A percentile compares a stretch with the other conserved stretches of the same genome.
Conservation (phyloP, 495 filamentous ascomycete species). For the Lophiostoma macrostomum region DNA sequence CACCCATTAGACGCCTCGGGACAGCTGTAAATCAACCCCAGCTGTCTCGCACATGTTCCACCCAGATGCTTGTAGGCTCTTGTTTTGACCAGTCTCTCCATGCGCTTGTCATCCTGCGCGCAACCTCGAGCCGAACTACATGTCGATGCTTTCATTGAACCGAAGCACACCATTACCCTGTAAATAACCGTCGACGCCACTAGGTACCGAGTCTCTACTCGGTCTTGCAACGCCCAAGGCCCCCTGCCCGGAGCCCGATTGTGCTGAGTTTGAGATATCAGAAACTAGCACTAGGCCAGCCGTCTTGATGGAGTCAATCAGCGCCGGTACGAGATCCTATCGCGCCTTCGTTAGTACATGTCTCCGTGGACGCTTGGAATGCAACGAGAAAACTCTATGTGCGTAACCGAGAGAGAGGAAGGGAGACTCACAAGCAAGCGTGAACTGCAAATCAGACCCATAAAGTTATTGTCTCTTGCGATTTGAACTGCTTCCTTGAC, state of each 20-base stretch:
- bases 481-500: conserved; percentile 94
- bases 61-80: not conserved
- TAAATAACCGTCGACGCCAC: conserved; percentile 82
- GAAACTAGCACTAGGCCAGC: conserved; percentile 88
- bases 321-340: conserved; percentile 86
- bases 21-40: too few species aligned
- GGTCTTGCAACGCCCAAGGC: conserved; percentile 49
- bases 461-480: conserved; percentile 94
- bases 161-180: conserved; percentile 79
- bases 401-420: not conserved
- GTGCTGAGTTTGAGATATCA: conserved; percentile 63
- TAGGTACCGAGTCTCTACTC: conserved; percentile 45
- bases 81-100: too few species aligned
- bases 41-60: too few species aligned
- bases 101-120: not conserved
- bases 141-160: conserved; percentile 93
- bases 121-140: conserved; percentile 47
- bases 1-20: too few species aligned
- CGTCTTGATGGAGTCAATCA: conserved; percentile 89
- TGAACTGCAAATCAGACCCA: conserved; percentile 90
- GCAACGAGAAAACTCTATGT: too few species aligned
- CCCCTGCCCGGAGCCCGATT: conserved; percentile 12
- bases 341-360: conserved; percentile 4
- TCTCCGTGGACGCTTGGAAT: too few species aligned
- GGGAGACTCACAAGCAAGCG: conserved; percentile 67